Base-by-base conservation (phyloP, 495 filamentous ascomycete species). In the Hypomontagnella submonticulosa region DNA sequence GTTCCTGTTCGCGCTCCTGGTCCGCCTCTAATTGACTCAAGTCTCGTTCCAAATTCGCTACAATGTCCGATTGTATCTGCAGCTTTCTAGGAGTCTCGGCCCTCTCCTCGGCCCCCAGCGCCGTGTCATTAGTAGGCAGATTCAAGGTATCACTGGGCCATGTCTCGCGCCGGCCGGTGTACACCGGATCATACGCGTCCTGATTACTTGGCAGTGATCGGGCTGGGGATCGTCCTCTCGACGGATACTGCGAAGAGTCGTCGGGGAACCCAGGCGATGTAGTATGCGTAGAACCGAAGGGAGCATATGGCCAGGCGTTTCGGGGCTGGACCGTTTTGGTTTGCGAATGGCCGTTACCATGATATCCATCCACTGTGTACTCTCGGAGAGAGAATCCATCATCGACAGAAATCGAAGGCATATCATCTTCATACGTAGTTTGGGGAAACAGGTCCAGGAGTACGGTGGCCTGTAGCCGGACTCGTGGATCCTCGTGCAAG, bases 141-240 rank as follows among this genome's bases (percentile, higher is more conserved):
- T 61, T 56, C 20, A 61, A 34, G 4, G 69, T 38, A 38, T 74
- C 71, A 53, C 72, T 72, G 15, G 65, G 52, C 58, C 71, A 77
- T 8, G 50, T 61, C 10, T 58, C 66, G 42, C 50, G 57, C 20
- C 37, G 40, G 19, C 61, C 56, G 30, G 40, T 53, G 34, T 64
- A 70, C 3, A 68, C 55, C 15, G 70, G 61, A 15, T 58, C 58
- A 58, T 68, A 72, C 30, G 63, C 67, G 44, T 61, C 74, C 40
- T 74, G 66, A 63, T 81, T 72, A 36, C 75, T 76, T 44, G 79
- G 78, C 43, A 75, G 57, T 18, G 79, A 79, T 30, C 78, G 80
- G 3, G 79, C 76, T 0, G 81, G 80, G 18, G 81, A 83, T 49
- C 81, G 72, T 12, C 81, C 81, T 19, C 81, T 66, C 19, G 68